These are phyloP conservation scores for Melastoma malabathricum DNA, from an alignment of 345 rosid genomes.

Conservation along the genomic window DNA sequence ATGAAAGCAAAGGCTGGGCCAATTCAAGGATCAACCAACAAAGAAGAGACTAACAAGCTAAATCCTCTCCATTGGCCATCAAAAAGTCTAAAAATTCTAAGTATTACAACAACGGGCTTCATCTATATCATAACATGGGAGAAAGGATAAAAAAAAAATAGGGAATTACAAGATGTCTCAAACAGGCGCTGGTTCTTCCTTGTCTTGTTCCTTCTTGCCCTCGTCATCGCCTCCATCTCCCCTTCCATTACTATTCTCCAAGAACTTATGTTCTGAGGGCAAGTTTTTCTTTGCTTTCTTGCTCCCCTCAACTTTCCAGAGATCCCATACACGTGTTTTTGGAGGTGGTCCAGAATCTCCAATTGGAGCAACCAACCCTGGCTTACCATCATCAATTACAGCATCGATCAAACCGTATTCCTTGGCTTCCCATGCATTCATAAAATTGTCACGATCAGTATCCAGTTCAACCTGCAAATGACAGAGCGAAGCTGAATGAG, in stretches of 20 bases:
- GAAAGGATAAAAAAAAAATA: no score
- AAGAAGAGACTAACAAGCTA: no score
- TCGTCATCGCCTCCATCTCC: conserved; percentile 21
- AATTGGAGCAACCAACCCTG: conserved; percentile 77
- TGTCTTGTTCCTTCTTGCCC: conserved; percentile 8
- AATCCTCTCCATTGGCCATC: no score
- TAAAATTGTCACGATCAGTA: conserved; percentile 69
- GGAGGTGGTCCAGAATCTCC: conserved; percentile 64
- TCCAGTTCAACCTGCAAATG: conserved; percentile 54
- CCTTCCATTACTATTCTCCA: conserved; percentile 17
- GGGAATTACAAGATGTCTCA: conserved; percentile 1
- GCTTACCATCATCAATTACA: conserved; percentile 86
- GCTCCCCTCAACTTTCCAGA: conserved; percentile 66
- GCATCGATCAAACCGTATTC: conserved; percentile 75
- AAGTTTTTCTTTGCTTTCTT: conserved; percentile 40
- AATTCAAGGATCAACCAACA: no score
- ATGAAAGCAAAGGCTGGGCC: no score
- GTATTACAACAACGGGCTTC: no score
- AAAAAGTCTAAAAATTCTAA: no score
- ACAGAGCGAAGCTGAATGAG: background rate
- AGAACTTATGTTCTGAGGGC: conserved; percentile 39
- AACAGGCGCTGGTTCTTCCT: conserved; percentile 13
- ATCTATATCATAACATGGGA: no score
- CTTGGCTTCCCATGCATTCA: conserved; percentile 94
- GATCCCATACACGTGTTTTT: conserved; percentile 47